Evolutionary conservation across 2,329 filamentous ascomycete species (phyloP).

Genomic region (Drechslerella stenobrocha): DNA sequence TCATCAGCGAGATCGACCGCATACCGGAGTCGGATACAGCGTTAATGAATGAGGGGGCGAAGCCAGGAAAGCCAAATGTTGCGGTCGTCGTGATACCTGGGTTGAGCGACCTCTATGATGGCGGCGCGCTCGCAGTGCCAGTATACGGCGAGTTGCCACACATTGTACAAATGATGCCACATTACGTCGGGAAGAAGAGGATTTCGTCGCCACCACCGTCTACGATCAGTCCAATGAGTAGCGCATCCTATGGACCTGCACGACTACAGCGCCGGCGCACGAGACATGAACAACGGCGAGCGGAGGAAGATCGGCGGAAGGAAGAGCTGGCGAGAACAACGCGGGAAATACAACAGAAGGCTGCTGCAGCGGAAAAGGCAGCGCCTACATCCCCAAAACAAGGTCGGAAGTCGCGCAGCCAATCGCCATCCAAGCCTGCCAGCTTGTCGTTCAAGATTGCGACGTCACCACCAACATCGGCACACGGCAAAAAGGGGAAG

Average conservation of each 20-base stretch:
- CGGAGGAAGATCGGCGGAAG: slow-evolving; percentile 21
- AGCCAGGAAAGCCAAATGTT: slow-evolving; percentile 40
- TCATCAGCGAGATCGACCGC: slow-evolving; percentile 36
- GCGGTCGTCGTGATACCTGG: slow-evolving; percentile 44
- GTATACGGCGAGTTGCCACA: slow-evolving; percentile 44
- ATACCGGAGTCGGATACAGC: slow-evolving; percentile 39
- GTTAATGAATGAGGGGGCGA: slow-evolving; percentile 32
- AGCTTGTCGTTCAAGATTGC: slow-evolving; percentile 40
- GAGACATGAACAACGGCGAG: slow-evolving; percentile 32
- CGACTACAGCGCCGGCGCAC: slow-evolving; percentile 33
- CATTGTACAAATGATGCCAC: slow-evolving; percentile 46
- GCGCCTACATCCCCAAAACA: slow-evolving; percentile 56
- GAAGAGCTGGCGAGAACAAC: slow-evolving; percentile 5
- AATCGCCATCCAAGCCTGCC: slow-evolving; percentile 34
- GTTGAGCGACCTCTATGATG: slow-evolving; percentile 40
- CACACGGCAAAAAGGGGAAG: slow-evolving; percentile 2
- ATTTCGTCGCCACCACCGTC: slow-evolving; percentile 43
- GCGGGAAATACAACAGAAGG: slow-evolving; percentile 42
- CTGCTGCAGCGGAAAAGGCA: slow-evolving; percentile 29
- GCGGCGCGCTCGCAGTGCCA: slow-evolving; percentile 31
- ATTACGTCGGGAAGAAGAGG: slow-evolving; percentile 41
- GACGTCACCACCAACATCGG: slow-evolving; percentile 30
- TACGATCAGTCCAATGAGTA: slow-evolving; percentile 48
- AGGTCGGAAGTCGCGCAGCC: slow-evolving; percentile 11
- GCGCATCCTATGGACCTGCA: slow-evolving; percentile 40